Conservation (phyloP, 495 filamentous ascomycete genomes). For the Chaetomidium leptoderma region DNA sequence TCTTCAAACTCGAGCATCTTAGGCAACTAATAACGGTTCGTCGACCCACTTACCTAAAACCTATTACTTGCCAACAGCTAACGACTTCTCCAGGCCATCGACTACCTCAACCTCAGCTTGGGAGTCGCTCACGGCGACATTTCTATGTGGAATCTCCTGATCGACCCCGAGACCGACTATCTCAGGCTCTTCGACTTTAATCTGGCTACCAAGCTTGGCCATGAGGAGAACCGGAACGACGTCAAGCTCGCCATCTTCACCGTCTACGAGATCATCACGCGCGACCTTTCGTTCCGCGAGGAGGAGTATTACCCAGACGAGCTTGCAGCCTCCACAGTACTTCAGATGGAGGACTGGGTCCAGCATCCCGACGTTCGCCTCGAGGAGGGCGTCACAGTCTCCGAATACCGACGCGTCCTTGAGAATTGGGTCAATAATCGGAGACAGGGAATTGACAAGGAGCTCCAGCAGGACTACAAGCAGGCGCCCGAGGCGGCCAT, state of each 20-base stretch:
- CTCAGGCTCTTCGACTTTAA: slow-evolving; percentile 19
- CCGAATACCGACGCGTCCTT: slow-evolving; percentile 11
- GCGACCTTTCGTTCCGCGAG: slow-evolving; percentile 2
- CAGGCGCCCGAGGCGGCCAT: background rate
- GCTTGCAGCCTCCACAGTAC: background rate
- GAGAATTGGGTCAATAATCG: slow-evolving; percentile 11
- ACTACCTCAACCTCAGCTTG: slow-evolving; percentile 17
- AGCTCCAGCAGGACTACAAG: too few species aligned
- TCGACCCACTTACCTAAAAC: background rate
- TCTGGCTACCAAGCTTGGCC: slow-evolving; percentile 4
- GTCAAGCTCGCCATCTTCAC: slow-evolving; percentile 13
- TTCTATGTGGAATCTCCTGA: slow-evolving; percentile 8
- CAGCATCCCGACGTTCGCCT: slow-evolving; percentile 7
- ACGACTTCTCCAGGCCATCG: slow-evolving; percentile 10
- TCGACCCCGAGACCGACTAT: slow-evolving; percentile 10
- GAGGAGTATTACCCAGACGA: slow-evolving; percentile 7
- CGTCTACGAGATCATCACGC: slow-evolving; percentile 17
- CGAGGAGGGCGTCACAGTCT: slow-evolving; percentile 4
- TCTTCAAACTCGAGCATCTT: slow-evolving; percentile 17
- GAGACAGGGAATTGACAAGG: too few species aligned
- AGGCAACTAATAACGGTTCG: slow-evolving; percentile 10
- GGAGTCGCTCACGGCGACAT: slow-evolving; percentile 17
- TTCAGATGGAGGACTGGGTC: slow-evolving; percentile 4
- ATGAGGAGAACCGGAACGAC: slow-evolving; percentile 7
- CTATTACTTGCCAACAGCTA: background rate